Conservation (phyloP, 768 basidiomycete genomes). For the Lanmaoa rubissima region DNA sequence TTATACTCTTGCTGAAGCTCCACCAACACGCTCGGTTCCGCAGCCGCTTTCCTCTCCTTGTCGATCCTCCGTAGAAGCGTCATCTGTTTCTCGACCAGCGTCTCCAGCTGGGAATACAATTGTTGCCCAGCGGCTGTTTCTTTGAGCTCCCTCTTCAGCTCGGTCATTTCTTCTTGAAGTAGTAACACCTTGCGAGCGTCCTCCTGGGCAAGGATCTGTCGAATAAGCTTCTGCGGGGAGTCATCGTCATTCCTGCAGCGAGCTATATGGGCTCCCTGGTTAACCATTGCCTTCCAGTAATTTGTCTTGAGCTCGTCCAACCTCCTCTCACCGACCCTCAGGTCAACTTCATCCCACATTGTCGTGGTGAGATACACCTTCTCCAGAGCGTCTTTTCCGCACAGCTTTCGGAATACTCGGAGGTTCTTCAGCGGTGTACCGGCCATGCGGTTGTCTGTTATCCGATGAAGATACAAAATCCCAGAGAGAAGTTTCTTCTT, state of each 20-base stretch:
- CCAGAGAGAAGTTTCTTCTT: constrained; percentile 26
- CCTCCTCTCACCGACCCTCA: constrained; percentile 18
- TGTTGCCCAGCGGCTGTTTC: constrained; percentile 9
- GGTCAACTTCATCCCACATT: constrained; percentile 37
- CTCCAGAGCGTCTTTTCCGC: constrained; percentile 29
- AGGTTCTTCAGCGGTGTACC: constrained; percentile 35
- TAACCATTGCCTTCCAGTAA: constrained; percentile 12
- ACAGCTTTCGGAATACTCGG: constrained; percentile 30
- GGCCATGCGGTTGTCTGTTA: constrained; percentile 38
- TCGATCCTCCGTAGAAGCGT: constrained; percentile 3
- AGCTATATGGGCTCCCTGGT: constrained; percentile 7
- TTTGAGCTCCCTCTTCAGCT: constrained; percentile 2
- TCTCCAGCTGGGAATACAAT: not conserved
- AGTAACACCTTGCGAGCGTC: not conserved
- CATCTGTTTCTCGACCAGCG: constrained; percentile 8
- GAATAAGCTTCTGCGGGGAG: constrained; percentile 10
- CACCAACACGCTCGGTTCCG: not conserved
- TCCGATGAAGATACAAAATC: constrained; percentile 42
- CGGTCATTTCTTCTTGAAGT: constrained; percentile 9
- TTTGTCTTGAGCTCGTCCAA: constrained; percentile 4
- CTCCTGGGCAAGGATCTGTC: constrained; percentile 1
- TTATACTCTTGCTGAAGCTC: constrained; percentile 13
- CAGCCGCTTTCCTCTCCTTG: constrained; percentile 5
- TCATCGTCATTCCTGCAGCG: constrained; percentile 8
- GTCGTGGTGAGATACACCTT: constrained; percentile 38